Conservation (phyloP, 192 early-diverging fungal genomes). For the Chytriomyces hyalinus region DNA sequence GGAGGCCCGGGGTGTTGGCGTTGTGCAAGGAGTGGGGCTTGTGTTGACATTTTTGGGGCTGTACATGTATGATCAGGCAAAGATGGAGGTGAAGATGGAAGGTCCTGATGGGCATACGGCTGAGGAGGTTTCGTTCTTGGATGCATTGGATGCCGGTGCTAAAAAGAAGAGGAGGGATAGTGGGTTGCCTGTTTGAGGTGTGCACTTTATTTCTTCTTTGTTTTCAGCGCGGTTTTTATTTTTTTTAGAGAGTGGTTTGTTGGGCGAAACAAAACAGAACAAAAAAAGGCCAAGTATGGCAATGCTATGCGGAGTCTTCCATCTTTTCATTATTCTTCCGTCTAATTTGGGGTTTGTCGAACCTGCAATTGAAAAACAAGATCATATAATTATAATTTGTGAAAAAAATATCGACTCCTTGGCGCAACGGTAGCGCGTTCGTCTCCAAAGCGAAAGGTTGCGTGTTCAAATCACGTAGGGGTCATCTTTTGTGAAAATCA, state of each 20-base stretch:
- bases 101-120: not conserved
- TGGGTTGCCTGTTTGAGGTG: not conserved
- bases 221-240: not conserved
- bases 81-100: slow-evolving; percentile 59
- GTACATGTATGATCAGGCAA: slow-evolving; percentile 83
- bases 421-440: slow-evolving; percentile 32
- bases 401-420: slow-evolving; percentile 15
- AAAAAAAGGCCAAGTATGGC: no score
- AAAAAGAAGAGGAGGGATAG: not conserved
- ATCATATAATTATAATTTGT: no score
- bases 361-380: no score
- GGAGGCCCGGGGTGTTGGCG: slow-evolving; percentile 64
- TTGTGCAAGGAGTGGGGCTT: slow-evolving; percentile 76
- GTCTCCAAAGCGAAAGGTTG: slow-evolving; percentile 33
- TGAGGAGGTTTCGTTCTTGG: not conserved
- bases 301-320: no score
- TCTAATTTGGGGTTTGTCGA: no score
- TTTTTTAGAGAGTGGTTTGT: not conserved
- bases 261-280: no score
- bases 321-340: no score
- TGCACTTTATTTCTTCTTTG: not conserved
- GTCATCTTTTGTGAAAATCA: not conserved
- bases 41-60: slow-evolving; percentile 80
- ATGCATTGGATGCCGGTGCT: not conserved
- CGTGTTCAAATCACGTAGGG: slow-evolving; percentile 31